Evolutionary conservation across 768 basidiomycete genomes (phyloP), one percentile per base, ranked within the genome.

Genomic region (Leccinum sublutescens): DNA sequence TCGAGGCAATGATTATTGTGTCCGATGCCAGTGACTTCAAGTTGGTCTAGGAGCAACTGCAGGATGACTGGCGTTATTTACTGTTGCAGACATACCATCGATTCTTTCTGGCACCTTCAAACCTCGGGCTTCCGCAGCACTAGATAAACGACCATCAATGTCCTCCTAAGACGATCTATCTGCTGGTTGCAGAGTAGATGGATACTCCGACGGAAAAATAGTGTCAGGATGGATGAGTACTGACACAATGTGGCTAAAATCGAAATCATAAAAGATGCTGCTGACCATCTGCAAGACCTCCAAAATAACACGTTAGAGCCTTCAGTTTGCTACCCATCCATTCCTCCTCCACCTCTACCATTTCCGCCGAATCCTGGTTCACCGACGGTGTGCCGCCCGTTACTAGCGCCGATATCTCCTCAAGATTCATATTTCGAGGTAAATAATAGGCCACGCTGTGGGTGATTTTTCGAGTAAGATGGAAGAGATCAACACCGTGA

Each of bases 321-420:
- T 98, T 98, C 48, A 98, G 74, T 77, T 96, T 96, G 10, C 79
- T 79, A 2, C 93, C 89, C 88, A 93, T 96, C 95, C 94, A 98
- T 71, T 93, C 93, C 74, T 98, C 96, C 70, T 98, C 95, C 7
- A 98, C 82, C 73, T 98, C 96, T 10, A 96, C 81, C 72, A 73
- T 78, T 72, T 94, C 92, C 40, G 52, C 54, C 19, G 57, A 50
- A 14, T 58, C 59, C 49, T 48, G 61, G 54, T 38, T 58, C 52
- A 19, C 61, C 12, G 47, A 33, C 25, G 45, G 19, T 8, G 27
- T 43, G 1, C 19, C 11, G 34, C 31, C 48, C 19, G 70, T 67
- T 25, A 83, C 69, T 47, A 91, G 72, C 0, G 65, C 75, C 0
- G 87, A 82, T 43, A 97, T 80, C 69, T 98, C 93, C 7, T 85